Conservation (phyloP, 805 yeast genomes). For the Tetrapisispora nanseiensis region DNA sequence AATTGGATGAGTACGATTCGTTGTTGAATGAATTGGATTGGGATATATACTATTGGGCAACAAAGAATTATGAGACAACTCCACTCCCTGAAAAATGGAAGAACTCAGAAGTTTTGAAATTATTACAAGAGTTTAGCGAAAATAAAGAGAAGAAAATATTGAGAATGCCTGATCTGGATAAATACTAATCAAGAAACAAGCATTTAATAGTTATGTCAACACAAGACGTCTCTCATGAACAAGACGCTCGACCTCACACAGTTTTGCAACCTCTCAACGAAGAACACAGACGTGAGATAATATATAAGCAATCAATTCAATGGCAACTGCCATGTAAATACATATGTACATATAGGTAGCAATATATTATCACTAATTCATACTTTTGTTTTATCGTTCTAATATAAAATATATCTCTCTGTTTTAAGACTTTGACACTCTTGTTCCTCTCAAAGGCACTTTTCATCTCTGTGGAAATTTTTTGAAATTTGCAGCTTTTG, state of each 20-base stretch:
- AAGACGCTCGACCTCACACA: too few relatives aligned
- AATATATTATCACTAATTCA: too few relatives aligned
- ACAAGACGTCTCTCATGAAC: too few relatives aligned
- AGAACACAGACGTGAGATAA: not conserved
- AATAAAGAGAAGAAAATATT: slow-evolving; percentile 63
- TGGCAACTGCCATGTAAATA: too few relatives aligned
- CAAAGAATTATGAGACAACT: slow-evolving; percentile 67
- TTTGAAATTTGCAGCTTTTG: too few relatives aligned
- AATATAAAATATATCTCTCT: too few relatives aligned
- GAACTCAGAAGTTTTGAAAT: slow-evolving; percentile 48
- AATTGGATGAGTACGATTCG: slow-evolving; percentile 76
- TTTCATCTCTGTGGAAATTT: too few relatives aligned
- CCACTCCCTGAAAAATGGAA: slow-evolving; percentile 87
- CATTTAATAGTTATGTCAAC: not conserved
- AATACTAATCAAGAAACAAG: slow-evolving; percentile 8
- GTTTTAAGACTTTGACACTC: too few relatives aligned
- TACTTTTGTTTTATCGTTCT: too few relatives aligned
- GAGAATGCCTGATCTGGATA: slow-evolving; percentile 70
- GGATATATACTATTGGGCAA: slow-evolving; percentile 98
- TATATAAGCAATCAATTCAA: not conserved
- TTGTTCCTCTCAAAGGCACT: too few relatives aligned
- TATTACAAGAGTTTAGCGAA: slow-evolving; percentile 63
- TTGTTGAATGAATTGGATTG: slow-evolving; percentile 92
- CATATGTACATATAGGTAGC: too few relatives aligned
- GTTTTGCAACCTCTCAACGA: too few relatives aligned